Base-by-base conservation (phyloP, 2,329 filamentous ascomycete genomes). In the Penicillium fuscoglaucum region DNA sequence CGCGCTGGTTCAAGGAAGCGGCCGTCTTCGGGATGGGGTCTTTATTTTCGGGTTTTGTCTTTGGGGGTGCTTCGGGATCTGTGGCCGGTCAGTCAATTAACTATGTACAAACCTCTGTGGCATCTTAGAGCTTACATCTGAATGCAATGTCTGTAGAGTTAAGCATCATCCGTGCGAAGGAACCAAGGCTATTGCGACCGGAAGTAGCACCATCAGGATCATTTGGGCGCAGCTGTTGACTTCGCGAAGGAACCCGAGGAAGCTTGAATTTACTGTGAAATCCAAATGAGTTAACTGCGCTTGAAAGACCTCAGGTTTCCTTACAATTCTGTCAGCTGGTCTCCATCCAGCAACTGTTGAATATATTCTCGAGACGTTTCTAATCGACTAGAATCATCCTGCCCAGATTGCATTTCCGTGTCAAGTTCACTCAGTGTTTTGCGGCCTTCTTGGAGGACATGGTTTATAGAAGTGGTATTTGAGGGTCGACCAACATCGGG, bases 341-440 rank as follows among this genome's bases (percentile, higher is more conserved):
- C 84, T 1, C 87, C 83, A 69, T 87, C 86, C 56, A 97, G 75
- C 41, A 96, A 83, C 62, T 87, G 86, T 57, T 90, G 84, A 31
- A 97, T 80, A 72, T 93, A 87, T 66, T 89, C 83, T 46, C 93
- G 81, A 12, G 87, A 88, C 66, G 88, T 86, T 66, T 90, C 87
- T 47, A 93, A 79, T 62, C 86, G 84, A 70, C 84, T 84, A 21
- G 89, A 87, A 46, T 75, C 72, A 47, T 72, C 70, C 31, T 82
- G 81, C 44, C 83, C 82, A 48, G 84, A 83, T 41, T 80, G 76
- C 59, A 88, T 86, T 71, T 93, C 90, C 63, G 81, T 80, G 70
- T 95, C 92, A 48, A 97, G 78, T 46, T 83, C 83, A 64, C 89
- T 85, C 66, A 93, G 73, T 40, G 82, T 78, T 65, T 79, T 79